Evolutionary conservation across 495 filamentous ascomycete species (phyloP).

Genomic region (Lophiotrema nucula): DNA sequence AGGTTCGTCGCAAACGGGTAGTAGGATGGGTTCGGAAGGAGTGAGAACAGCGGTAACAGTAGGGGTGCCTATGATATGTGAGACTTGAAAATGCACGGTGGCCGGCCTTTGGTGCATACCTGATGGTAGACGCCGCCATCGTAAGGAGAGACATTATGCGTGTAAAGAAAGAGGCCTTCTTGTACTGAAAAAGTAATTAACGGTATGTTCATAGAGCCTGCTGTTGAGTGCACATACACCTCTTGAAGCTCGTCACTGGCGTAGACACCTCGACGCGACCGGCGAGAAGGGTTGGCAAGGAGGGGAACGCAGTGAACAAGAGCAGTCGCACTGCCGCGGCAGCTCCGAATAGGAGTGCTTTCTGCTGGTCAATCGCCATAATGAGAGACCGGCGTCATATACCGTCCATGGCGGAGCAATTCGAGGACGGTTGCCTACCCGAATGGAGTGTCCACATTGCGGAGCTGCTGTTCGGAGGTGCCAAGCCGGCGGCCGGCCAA

Average conservation of each 20-base stretch:
- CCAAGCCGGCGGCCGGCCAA: conserved; percentile 13
- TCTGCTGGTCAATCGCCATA: conserved; percentile 71
- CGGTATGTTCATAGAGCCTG: background rate
- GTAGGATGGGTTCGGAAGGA: conserved; percentile 66
- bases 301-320: conserved; percentile 77
- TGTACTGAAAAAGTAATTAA: conserved; percentile 60
- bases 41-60: conserved; percentile 83
- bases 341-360: conserved; percentile 68
- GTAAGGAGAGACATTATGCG: conserved; percentile 93
- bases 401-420: background rate
- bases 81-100: background rate
- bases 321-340: conserved; percentile 78
- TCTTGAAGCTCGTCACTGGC: conserved; percentile 95
- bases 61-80: conserved; percentile 66
- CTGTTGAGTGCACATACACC: conserved; percentile 59
- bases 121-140: conserved; percentile 98
- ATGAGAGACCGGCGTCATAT: background rate
- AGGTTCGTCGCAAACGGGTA: conserved; percentile 72
- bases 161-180: conserved; percentile 94
- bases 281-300: conserved; percentile 79
- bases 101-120: conserved; percentile 41
- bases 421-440: background rate
- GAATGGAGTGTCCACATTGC: background rate
- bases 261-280: conserved; percentile 95
- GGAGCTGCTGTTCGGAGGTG: background rate